These are phyloP conservation scores for Chenopodium album DNA, from an alignment of 148 eudicot species.

Conservation along the genomic window DNA sequence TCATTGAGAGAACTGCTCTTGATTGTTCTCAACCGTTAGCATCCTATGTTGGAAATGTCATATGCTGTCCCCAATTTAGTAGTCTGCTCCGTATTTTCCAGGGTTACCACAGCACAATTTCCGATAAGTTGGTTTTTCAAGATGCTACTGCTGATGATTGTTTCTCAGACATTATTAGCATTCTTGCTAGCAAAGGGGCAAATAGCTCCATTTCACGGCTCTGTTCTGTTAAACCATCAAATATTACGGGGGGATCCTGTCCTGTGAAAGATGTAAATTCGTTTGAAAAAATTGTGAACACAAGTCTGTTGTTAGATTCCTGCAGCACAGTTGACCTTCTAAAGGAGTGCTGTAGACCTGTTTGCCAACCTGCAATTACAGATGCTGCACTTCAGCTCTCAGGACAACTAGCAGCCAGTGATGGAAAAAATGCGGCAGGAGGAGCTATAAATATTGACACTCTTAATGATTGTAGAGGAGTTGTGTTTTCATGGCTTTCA, in stretches of 20 bases:
- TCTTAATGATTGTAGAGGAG: slow-evolving; percentile 83
- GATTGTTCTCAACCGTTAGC: slow-evolving; percentile 80
- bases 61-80: slow-evolving; percentile 90
- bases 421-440: slow-evolving; percentile 39
- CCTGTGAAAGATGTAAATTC: slow-evolving; percentile 66
- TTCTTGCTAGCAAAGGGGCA: slow-evolving; percentile 85
- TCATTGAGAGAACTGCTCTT: slow-evolving; percentile 82
- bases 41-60: slow-evolving; percentile 65
- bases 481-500: slow-evolving; percentile 85
- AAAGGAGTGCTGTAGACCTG: slow-evolving; percentile 89
- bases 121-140: slow-evolving; percentile 63
- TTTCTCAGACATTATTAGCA: slow-evolving; percentile 71
- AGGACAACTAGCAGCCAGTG: slow-evolving; percentile 30
- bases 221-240: slow-evolving; percentile 72
- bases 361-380: slow-evolving; percentile 77
- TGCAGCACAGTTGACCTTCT: slow-evolving; percentile 83
- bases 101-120: slow-evolving; percentile 61
- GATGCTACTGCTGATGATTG: slow-evolving; percentile 71
- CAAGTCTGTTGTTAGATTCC: slow-evolving; percentile 78
- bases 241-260: slow-evolving; percentile 88
- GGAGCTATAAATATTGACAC: slow-evolving; percentile 42
- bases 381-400: slow-evolving; percentile 76
- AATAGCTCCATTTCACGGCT: slow-evolving; percentile 63
- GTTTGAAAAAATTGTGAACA: slow-evolving; percentile 76
- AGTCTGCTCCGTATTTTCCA: slow-evolving; percentile 82